Conservation (phyloP, 176 grass and related monocot species). For the Oryza australiensis region DNA sequence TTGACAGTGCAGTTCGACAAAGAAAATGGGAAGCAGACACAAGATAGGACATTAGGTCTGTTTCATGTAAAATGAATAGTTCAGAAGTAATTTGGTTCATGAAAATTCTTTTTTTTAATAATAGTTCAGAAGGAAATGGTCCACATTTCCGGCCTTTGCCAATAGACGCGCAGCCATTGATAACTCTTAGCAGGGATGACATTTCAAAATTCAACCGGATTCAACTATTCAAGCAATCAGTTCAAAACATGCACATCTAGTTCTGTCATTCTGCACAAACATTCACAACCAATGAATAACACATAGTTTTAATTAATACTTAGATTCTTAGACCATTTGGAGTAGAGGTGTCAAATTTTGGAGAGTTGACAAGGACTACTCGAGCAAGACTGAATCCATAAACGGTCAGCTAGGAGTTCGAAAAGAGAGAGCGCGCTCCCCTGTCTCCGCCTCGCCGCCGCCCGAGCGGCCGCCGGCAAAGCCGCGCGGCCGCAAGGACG, state of each 20-base stretch:
- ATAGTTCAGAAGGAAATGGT: no score
- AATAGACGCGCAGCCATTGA: no score
- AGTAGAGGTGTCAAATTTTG: neutral
- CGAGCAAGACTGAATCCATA: neutral
- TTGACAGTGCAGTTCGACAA: neutral
- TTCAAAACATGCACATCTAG: neutral
- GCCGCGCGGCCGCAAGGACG: no score
- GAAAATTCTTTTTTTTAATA: neutral
- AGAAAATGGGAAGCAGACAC: neutral
- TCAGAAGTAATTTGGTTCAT: neutral
- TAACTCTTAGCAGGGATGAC: neutral
- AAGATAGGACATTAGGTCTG: neutral
- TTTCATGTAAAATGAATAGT: neutral
- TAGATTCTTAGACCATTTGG: constrained; percentile 9
- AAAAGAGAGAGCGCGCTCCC: no score
- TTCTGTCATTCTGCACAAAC: neutral
- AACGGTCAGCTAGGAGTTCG: no score
- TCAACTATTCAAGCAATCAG: constrained; percentile 20
- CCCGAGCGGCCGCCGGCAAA: no score
- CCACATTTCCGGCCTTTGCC: no score
- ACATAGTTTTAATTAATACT: neutral
- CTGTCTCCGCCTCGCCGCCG: no score
- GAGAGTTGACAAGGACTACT: neutral
- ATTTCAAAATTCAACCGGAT: neutral
- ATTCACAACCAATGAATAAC: constrained; percentile 5